Conservation (phyloP, 768 basidiomycete genomes). For the Suillus variegatus region DNA sequence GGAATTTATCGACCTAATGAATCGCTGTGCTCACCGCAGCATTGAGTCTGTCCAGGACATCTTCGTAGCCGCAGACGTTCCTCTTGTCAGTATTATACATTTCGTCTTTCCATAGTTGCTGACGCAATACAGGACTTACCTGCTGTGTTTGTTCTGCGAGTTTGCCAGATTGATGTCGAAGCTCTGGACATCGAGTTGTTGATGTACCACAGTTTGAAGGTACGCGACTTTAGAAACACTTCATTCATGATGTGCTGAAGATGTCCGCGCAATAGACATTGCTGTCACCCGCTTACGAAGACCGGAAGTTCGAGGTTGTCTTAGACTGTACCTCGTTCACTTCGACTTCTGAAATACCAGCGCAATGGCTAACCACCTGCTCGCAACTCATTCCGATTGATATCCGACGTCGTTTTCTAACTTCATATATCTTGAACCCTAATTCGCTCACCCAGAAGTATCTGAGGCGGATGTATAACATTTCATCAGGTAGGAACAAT, state of each 20-base stretch:
- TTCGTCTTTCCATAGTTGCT: neutral
- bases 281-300: conserved; percentile 45
- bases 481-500: conserved; percentile 47
- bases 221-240: conserved; percentile 22
- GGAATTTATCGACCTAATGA: conserved; percentile 70
- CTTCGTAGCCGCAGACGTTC: conserved; percentile 57
- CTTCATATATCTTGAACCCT: conserved; percentile 70
- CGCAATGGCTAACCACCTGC: conserved; percentile 80
- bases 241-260: neutral
- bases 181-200: conserved; percentile 76
- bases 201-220: conserved; percentile 79
- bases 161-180: conserved; percentile 77
- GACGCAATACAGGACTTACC: conserved; percentile 36
- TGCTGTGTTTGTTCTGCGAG: conserved; percentile 60
- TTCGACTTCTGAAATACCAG: conserved; percentile 72
- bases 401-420: conserved; percentile 60
- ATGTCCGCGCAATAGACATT: conserved; percentile 45
- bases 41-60: conserved; percentile 64
- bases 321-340: conserved; percentile 82
- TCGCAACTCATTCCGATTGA: conserved; percentile 74
- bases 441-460: conserved; percentile 73
- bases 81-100: conserved; percentile 38
- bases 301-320: conserved; percentile 66
- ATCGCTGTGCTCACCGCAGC: conserved; percentile 58
- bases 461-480: conserved; percentile 74